Base-by-base conservation (phyloP, 2,329 filamentous ascomycete species). In the Aspergillus calidoustus region DNA sequence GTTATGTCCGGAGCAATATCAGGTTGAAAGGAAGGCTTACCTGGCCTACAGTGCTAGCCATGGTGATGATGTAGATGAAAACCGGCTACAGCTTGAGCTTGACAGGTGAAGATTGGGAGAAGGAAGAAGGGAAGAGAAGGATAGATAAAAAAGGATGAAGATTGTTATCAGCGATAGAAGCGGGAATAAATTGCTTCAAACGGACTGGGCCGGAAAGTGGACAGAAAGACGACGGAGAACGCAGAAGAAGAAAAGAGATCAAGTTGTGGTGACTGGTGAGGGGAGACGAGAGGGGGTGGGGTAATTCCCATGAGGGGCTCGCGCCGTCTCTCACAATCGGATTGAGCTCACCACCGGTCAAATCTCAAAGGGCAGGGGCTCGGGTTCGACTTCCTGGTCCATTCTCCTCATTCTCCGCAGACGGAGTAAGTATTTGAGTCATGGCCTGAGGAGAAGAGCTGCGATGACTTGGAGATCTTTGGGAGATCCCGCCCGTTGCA, bases 31-130 rank as follows among this genome's bases (percentile, higher is more conserved):
- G 11, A 38, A 25, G 25, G 62, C 71, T 69, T 72, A 83, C 82
- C 81, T 85, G 82, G 80, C 85, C 85, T 68, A 83, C 83, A 61
- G 85, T 87, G 73, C 80, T 79, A 61, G 82, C 78, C 83, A 86
- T 86, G 43, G 60, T 80, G 68, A 61, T 25, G 51, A 41, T 30
- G 52, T 48, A 61, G 47, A 17, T 23, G 22, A 17, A 50, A 15
- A 30, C 13, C 25, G 28, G 41, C 41, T 54, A 46, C 41, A 54
- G 38, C 52, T 54, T 7, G 25, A 49, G 34, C 8, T 31, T 15
- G 22, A 22, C 55, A 43, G 22, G 41, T n/a, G 0, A 54, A 44
- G 47, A 51, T 34, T 38, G 54, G 25, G 25, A 54, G 52, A 59
- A 48, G 47, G 58, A 59, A 54, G 28, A 43, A 48, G 60, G 54